These are phyloP conservation scores for Bretziella fagacearum DNA, from an alignment of 2,329 filamentous ascomycete genomes.

Conservation along the genomic window DNA sequence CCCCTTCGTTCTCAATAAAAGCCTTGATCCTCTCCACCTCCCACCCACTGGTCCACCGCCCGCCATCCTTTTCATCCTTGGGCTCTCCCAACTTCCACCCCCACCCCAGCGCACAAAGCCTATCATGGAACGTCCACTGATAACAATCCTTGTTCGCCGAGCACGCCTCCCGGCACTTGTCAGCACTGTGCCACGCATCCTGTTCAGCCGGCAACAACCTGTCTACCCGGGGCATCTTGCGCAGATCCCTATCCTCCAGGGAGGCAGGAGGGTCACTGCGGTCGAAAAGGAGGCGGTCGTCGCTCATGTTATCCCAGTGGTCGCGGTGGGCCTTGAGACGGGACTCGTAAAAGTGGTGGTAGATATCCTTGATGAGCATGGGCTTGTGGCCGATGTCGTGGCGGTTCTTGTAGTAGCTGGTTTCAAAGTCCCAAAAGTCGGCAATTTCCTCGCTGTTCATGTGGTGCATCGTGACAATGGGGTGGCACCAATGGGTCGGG, in stretches of 20 bases:
- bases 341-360: slow-evolving; percentile 27
- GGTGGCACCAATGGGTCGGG: slow-evolving; percentile 36
- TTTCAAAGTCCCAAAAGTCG: slow-evolving; percentile 35
- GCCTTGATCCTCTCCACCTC: slow-evolving; percentile 24
- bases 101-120: slow-evolving; percentile 23
- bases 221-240: slow-evolving; percentile 21
- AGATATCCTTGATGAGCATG: slow-evolving; percentile 32
- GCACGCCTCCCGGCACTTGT: slow-evolving; percentile 31
- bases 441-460: slow-evolving; percentile 33
- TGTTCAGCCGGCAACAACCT: slow-evolving; percentile 23
- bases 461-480: slow-evolving; percentile 40
- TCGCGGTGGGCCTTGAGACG: slow-evolving; percentile 24
- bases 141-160: slow-evolving; percentile 23
- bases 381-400: slow-evolving; percentile 17
- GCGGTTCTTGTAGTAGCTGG: slow-evolving; percentile 21
- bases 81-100: slow-evolving; percentile 27
- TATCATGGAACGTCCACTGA: slow-evolving; percentile 26
- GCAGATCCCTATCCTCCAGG: slow-evolving; percentile 17
- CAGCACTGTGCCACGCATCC: slow-evolving; percentile 26
- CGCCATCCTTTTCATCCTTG: slow-evolving; percentile 20
- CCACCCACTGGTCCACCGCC: slow-evolving; percentile 27
- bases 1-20: slow-evolving; percentile 22
- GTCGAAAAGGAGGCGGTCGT: slow-evolving; percentile 29
- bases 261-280: slow-evolving; percentile 20
- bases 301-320: slow-evolving; percentile 37